These are phyloP conservation scores for Cyathus striatus DNA, from an alignment of 768 basidiomycete genomes.

Conservation along the genomic window DNA sequence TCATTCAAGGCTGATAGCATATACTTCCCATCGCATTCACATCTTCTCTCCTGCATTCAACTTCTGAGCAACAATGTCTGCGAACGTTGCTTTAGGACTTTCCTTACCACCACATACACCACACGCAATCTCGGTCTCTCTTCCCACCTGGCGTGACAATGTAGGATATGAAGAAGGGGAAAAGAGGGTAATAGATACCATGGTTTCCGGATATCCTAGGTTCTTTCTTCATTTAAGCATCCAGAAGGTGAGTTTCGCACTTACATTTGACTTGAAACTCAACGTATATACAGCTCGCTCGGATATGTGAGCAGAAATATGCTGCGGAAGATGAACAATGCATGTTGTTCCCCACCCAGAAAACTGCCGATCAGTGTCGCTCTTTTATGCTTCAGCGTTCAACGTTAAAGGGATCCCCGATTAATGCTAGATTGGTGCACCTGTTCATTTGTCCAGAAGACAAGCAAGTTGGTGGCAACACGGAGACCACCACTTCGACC, in stretches of 20 bases:
- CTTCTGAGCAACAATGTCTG: background rate
- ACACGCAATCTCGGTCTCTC: conserved; percentile 92
- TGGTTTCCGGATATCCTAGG: conserved; percentile 90
- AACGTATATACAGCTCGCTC: conserved; percentile 55
- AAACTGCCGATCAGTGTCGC: conserved; percentile 70
- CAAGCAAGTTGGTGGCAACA: conserved; percentile 21
- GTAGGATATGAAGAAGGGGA: conserved; percentile 91
- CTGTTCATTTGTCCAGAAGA: conserved; percentile 67
- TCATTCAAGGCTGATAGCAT: too few species aligned
- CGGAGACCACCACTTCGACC: conserved; percentile 14
- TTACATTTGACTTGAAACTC: conserved; percentile 1
- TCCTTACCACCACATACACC: conserved; percentile 65
- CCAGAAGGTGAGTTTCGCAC: conserved; percentile 55
- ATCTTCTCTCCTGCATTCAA: too few species aligned
- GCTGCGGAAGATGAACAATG: conserved; percentile 65
- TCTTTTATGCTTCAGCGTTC: conserved; percentile 60
- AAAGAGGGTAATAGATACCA: conserved; percentile 66
- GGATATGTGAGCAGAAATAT: conserved; percentile 75
- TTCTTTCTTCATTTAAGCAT: conserved; percentile 91
- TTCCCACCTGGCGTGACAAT: conserved; percentile 90
- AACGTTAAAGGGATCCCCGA: conserved; percentile 30
- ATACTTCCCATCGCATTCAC: too few species aligned
- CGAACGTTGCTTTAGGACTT: conserved; percentile 35
- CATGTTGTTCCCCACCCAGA: conserved; percentile 74
- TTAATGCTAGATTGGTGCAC: conserved; percentile 57